phyloP scores from a whole-genome alignment of 305 asterid species.

The Stenogyne calaminthoides region DNA sequence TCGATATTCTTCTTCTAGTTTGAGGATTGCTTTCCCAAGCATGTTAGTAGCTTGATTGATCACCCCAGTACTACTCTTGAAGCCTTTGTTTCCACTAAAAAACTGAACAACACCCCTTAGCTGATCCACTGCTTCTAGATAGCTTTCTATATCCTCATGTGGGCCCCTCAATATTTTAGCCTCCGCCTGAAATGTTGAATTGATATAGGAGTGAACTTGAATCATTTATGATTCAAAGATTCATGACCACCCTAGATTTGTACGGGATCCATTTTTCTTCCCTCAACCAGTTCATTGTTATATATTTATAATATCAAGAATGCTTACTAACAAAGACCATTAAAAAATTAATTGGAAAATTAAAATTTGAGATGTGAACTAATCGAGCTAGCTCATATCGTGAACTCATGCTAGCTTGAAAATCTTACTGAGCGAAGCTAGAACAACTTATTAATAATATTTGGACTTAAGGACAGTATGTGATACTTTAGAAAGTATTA shows the following conservation, averaged over 20 bases:
- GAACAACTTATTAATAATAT: neutral
- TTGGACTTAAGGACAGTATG: neutral
- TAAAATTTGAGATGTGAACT: slow-evolving; percentile 18
- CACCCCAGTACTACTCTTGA: slow-evolving; percentile 63
- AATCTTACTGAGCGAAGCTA: neutral
- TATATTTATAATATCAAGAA: neutral
- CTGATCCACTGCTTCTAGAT: slow-evolving; percentile 83
- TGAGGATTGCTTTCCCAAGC: slow-evolving; percentile 65
- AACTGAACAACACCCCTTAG: slow-evolving; percentile 61
- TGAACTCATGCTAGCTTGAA: slow-evolving; percentile 1
- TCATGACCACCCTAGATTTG: slow-evolving; percentile 3
- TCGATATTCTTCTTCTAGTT: slow-evolving; percentile 88
- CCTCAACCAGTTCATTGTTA: neutral
- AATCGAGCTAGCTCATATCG: neutral
- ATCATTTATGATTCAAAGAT: neutral
- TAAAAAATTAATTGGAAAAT: neutral
- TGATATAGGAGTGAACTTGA: slow-evolving; percentile 18
- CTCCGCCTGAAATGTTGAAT: slow-evolving; percentile 69
- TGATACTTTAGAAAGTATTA: neutral
- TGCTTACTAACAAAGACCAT: slow-evolving; percentile 9
- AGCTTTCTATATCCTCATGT: slow-evolving; percentile 90
- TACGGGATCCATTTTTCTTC: neutral
- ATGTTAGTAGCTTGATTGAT: slow-evolving; percentile 68
- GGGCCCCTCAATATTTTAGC: slow-evolving; percentile 94
- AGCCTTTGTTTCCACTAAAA: slow-evolving; percentile 63